Conservation (phyloP, 1,284 basidiomycete genomes). For the Moesziomyces globuligerus region DNA sequence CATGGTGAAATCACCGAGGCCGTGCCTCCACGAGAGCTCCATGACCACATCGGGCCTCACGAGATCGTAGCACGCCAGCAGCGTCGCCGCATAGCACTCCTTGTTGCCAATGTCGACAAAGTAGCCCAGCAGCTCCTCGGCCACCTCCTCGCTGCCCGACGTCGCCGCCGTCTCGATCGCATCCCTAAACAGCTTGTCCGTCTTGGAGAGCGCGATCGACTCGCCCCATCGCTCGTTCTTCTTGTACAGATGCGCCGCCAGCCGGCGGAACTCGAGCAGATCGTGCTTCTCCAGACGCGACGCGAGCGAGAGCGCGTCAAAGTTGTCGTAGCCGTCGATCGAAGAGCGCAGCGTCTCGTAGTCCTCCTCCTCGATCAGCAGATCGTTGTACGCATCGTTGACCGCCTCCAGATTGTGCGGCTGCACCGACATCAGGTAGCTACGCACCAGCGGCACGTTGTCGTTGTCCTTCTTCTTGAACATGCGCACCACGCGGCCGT, state of each 20-base stretch:
- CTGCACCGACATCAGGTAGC: constrained; percentile 96
- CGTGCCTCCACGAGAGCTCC: constrained; percentile 94
- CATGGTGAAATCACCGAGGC: constrained; percentile 94
- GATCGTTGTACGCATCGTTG: constrained; percentile 95
- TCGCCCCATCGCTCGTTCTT: constrained; percentile 96
- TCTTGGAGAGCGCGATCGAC: constrained; percentile 90
- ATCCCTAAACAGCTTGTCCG: constrained; percentile 95
- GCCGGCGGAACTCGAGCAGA: constrained; percentile 86
- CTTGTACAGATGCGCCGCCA: constrained; percentile 96
- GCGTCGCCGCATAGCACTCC: constrained; percentile 91
- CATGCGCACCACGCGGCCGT: constrained; percentile 91
- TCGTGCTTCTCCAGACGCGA: constrained; percentile 87
- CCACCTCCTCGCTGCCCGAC: constrained; percentile 82
- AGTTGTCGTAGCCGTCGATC: constrained; percentile 97
- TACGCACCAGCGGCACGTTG: constrained; percentile 92
- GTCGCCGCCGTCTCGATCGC: constrained; percentile 90
- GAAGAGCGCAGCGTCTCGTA: constrained; percentile 95
- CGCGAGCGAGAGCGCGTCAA: constrained; percentile 90
- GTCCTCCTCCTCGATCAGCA: constrained; percentile 98
- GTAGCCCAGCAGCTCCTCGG: constrained; percentile 88
- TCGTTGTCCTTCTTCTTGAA: constrained; percentile 85
- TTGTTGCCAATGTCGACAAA: constrained; percentile 95
- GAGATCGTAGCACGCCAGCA: constrained; percentile 92
- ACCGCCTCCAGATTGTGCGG: constrained; percentile 94
- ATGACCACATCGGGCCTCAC: constrained; percentile 89